phyloP scores from a whole-genome alignment of 2,329 filamentous ascomycete species.

The Fusarium sp. region DNA sequence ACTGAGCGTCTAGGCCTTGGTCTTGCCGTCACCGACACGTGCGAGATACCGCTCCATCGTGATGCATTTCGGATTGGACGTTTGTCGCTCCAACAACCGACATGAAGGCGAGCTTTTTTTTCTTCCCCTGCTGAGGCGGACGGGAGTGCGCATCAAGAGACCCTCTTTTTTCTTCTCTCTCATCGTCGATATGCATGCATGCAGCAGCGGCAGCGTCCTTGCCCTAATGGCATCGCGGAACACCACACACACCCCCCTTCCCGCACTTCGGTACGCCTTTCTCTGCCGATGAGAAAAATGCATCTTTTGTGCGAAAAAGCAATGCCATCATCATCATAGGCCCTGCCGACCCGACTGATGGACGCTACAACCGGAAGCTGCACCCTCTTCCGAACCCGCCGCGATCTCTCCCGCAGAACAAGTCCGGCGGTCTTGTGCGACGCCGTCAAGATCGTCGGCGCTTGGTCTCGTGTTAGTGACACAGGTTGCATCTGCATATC shows the following conservation, averaged over 20 bases:
- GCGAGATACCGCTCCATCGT: constrained; percentile 42
- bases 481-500: constrained; percentile 38
- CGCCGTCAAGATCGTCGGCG: constrained; percentile 37
- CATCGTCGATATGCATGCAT: constrained; percentile 38
- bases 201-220: constrained; percentile 40
- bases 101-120: not conserved
- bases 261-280: constrained; percentile 23
- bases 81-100: constrained; percentile 37
- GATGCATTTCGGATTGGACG: constrained; percentile 41
- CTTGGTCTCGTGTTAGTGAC: constrained; percentile 37
- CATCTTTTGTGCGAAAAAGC: constrained; percentile 43
- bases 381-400: constrained; percentile 40
- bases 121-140: constrained; percentile 17
- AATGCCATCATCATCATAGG: constrained; percentile 31
- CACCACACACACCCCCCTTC: constrained; percentile 28
- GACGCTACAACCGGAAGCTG: constrained; percentile 41
- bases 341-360: constrained; percentile 32
- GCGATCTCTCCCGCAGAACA: constrained; percentile 31
- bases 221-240: constrained; percentile 43
- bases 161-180: constrained; percentile 42
- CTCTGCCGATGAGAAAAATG: constrained; percentile 24
- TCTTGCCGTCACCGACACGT: constrained; percentile 46
- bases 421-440: constrained; percentile 33
- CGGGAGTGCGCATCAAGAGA: constrained; percentile 27
- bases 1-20: constrained; percentile 23